These are phyloP conservation scores for Urtica urens DNA, from an alignment of 306 rosid genomes.

Conservation along the genomic window DNA sequence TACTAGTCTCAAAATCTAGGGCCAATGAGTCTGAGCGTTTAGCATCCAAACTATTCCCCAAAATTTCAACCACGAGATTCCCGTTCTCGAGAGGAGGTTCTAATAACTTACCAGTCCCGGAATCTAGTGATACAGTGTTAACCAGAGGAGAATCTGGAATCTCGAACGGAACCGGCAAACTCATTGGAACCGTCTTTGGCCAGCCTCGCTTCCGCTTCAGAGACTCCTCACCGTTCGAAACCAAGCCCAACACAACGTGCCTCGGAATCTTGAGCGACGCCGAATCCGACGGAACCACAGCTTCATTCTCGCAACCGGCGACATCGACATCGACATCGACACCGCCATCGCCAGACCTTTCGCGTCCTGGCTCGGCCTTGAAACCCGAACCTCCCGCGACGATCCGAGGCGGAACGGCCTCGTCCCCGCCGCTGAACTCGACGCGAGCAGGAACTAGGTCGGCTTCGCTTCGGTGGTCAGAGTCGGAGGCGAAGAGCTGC, in stretches of 20 bases:
- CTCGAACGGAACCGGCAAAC: neutral
- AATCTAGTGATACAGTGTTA: neutral
- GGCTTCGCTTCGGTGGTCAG: constrained; percentile 13
- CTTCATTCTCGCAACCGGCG: constrained; percentile 34
- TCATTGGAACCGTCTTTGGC: neutral
- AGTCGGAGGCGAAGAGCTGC: constrained; percentile 45
- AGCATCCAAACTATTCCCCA: too few species aligned
- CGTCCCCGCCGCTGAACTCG: constrained; percentile 16
- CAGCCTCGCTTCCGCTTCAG: neutral
- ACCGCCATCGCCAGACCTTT: neutral
- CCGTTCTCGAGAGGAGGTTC: neutral
- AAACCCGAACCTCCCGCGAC: too few species aligned
- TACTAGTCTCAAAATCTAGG: too few species aligned
- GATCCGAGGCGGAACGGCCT: neutral
- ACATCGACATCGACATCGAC: constrained; percentile 16
- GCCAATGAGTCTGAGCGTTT: too few species aligned
- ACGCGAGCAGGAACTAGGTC: constrained; percentile 19
- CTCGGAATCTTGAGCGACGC: too few species aligned
- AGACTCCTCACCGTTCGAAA: neutral
- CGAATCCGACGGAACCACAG: neutral
- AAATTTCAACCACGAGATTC: too few species aligned
- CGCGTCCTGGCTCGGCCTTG: neutral
- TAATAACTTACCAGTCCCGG: neutral
- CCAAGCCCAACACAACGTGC: neutral
- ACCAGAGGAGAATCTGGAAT: too few species aligned